Percentiles rank a stretch among this genome's conserved stretches.
phyloP scores from a whole-genome alignment of 176 grass and related monocot species.

The Hsuehochloa calcarea region DNA sequence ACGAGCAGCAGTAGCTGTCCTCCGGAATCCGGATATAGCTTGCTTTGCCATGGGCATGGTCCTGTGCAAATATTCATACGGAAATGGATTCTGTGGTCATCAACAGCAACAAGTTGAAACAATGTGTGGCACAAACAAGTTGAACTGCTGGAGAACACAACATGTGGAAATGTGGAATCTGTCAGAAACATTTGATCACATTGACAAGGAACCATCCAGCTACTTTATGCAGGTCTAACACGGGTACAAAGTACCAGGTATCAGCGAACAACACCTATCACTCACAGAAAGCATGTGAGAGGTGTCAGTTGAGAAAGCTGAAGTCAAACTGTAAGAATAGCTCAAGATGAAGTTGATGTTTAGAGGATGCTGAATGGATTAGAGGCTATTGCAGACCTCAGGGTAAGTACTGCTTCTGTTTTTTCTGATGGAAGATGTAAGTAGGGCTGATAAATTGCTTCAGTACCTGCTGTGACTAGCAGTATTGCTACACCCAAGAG shows the following conservation, averaged over 20 bases:
- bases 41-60: background rate
- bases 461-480: background rate
- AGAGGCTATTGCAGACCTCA: background rate
- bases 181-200: background rate
- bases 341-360: conserved; percentile 2
- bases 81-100: conserved; percentile 21
- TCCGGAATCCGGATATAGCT: background rate
- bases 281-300: conserved; percentile 41
- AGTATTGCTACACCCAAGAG: background rate
- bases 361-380: background rate
- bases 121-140: background rate
- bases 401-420: background rate
- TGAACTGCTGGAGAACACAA: background rate
- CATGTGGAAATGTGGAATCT: background rate
- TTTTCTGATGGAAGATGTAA: background rate
- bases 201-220: background rate
- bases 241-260: conserved; percentile 16
- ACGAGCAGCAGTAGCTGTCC: background rate
- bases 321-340: conserved; percentile 23
- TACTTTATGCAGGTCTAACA: conserved; percentile 21
- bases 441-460: background rate
- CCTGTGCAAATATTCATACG: conserved; percentile 12
- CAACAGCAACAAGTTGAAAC: conserved; percentile 10
- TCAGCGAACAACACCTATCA: background rate
- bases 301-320: background rate